phyloP scores from a whole-genome alignment of 1,284 basidiomycete species.

The Leccinum pachyderme region DNA sequence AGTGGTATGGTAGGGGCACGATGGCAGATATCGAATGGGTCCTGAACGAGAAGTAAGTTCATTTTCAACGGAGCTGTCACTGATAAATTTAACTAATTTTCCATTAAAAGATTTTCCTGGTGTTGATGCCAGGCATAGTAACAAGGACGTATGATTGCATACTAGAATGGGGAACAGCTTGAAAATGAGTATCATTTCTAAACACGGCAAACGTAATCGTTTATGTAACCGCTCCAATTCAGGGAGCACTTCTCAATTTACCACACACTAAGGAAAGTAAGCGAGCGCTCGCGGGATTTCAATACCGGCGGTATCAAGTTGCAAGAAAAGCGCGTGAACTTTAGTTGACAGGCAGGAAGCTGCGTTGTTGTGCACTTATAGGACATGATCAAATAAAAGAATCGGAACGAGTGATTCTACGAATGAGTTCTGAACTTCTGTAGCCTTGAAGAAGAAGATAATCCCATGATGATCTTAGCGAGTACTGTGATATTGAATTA shows the following conservation, averaged over 20 bases:
- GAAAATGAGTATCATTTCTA: no score
- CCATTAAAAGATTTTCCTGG: slow-evolving; percentile 18
- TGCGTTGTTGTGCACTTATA: neutral
- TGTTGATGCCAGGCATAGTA: slow-evolving; percentile 19
- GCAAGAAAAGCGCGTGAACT: neutral
- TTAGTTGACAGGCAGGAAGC: neutral
- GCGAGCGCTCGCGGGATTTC: neutral
- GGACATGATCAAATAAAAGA: neutral
- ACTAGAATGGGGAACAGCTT: neutral
- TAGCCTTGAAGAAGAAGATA: neutral
- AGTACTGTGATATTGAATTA: no score
- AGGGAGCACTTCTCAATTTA: no score
- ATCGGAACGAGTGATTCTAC: neutral
- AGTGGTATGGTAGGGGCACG: slow-evolving; percentile 53
- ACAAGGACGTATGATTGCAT: neutral
- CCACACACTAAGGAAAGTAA: neutral
- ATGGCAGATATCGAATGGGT: slow-evolving; percentile 46
- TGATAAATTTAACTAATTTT: neutral
- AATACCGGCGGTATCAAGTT: neutral
- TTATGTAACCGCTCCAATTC: no score
- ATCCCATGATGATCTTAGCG: neutral
- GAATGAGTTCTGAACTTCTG: neutral
- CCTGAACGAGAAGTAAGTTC: slow-evolving; percentile 55
- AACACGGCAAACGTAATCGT: no score
- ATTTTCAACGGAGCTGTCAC: neutral